A percentile compares a stretch with the other conserved stretches of the same genome.
These are phyloP conservation scores for Alnus glutinosa DNA, from an alignment of 306 rosid species.

Conservation along the genomic window DNA sequence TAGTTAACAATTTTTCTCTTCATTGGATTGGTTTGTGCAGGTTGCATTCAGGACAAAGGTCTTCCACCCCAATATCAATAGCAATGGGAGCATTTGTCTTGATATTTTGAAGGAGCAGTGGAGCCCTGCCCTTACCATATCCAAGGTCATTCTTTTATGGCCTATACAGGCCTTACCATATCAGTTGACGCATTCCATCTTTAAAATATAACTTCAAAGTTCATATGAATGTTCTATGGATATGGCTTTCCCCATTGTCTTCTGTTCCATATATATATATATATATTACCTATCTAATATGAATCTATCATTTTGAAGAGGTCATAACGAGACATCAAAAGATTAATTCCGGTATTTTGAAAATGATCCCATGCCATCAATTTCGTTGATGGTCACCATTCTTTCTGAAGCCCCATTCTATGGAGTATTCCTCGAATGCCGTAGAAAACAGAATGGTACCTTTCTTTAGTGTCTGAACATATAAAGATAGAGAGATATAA, in stretches of 20 bases:
- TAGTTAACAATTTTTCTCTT: not conserved
- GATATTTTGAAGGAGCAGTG: conserved; percentile 78
- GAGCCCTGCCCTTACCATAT: conserved; percentile 79
- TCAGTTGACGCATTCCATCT: not conserved
- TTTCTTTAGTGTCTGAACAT: not conserved
- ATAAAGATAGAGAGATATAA: not conserved
- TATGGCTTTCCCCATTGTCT: not conserved
- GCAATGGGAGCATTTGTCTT: conserved; percentile 82
- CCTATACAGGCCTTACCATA: not conserved
- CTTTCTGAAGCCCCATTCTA: not conserved
- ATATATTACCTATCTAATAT: not conserved
- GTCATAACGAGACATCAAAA: not conserved
- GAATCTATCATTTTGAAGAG: not conserved
- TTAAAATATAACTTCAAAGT: not conserved
- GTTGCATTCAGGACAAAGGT: conserved; percentile 76
- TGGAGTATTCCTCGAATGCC: not conserved
- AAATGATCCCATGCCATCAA: not conserved
- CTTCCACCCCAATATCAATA: conserved; percentile 70
- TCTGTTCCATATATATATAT: not conserved
- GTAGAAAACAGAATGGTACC: not conserved
- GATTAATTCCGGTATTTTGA: not conserved
- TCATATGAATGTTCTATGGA: not conserved
- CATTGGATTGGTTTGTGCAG: conserved; percentile 31
- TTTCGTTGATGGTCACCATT: not conserved
- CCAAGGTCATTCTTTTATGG: conserved; percentile 50